Conservation (phyloP, 1,139 yeast genomes). For the Martiniozyma asiatica region DNA sequence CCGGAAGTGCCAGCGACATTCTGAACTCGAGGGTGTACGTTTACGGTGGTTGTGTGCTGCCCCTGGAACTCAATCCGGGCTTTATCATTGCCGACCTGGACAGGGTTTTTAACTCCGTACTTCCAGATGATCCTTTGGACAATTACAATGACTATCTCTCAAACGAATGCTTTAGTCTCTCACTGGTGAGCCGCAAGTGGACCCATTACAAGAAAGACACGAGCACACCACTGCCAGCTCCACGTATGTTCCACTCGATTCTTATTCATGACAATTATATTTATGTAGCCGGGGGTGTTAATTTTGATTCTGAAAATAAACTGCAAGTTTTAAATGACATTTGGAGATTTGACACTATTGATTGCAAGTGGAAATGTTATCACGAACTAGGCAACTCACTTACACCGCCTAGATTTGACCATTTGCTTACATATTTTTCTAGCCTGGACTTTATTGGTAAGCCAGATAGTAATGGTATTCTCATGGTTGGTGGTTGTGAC, state of each 20-base stretch:
- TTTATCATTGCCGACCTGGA: conserved; percentile 12
- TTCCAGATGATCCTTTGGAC: too few relatives aligned
- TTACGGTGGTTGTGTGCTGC: conserved; percentile 58
- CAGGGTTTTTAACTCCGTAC: conserved; percentile 11
- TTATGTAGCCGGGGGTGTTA: conserved; percentile 54
- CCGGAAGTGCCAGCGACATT: conserved; percentile 53
- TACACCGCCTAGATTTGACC: conserved; percentile 34
- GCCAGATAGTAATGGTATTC: conserved; percentile 39
- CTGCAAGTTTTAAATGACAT: conserved; percentile 46
- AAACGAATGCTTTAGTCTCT: conserved; percentile 38
- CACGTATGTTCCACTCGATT: conserved; percentile 51
- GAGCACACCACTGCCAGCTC: conserved; percentile 25
- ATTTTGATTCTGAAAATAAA: conserved; percentile 19
- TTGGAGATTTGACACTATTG: conserved; percentile 50
- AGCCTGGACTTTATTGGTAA: conserved; percentile 31
- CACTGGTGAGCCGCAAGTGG: conserved; percentile 50
- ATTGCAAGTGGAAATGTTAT: conserved; percentile 39
- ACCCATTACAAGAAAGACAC: conserved; percentile 9
- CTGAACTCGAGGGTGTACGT: conserved; percentile 48
- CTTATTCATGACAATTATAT: conserved; percentile 36
- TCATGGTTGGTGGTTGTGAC: conserved; percentile 46
- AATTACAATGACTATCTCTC: conserved; percentile 20
- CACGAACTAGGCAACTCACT: conserved; percentile 23
- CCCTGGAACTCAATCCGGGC: conserved; percentile 23
- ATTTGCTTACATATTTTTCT: conserved; percentile 35